Base-by-base conservation (phyloP, 805 yeast genomes). In the Candida namnaoensis region DNA sequence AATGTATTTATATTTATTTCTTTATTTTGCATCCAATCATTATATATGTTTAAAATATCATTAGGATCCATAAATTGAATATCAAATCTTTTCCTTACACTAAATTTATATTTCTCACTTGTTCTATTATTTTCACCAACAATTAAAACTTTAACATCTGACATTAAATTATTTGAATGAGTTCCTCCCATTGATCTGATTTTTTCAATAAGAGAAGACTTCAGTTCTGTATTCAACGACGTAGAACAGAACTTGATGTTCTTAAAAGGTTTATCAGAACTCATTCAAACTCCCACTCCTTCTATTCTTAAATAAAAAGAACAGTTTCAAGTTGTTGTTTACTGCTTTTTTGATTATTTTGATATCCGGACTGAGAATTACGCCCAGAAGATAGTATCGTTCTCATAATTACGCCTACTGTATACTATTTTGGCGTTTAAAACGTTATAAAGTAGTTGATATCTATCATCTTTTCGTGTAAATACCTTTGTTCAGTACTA, bases 181-280 rank as follows among this genome's bases (percentile, higher is more conserved):
- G 50, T 53, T 1, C 88, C 90, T 7, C 90, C 91, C 56, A 82
- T 65, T 8, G 69, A 62, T 26, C 61, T 55, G 43, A 82, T 68
- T 52, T 70, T 71, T 9, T 60, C 54, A 3, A 71, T 65, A 26
- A 80, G 51, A 13, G 64, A 68, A 24, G 66, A 64, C 47, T 76
- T 66, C 32, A 60, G 53, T 3, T 60, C 54, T 9, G 66, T 53
- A 4, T 63, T 79, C 58, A 30, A 8, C 5, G 78, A 74, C 5
- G 87, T 79, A 41, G 79, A 74, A 47, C 83, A 78, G 55, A 78
- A 79, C 37, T 66, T 64, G 33, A 72, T 49, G 15, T 73, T 76
- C 12, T 57, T 50, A 44, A 79, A 65, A 13, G 82, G n/a, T 12
- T 30, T 30, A 30, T 9, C n/a, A 12, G 13, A 9, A 13, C 5